These are phyloP conservation scores for Mycena pura DNA, from an alignment of 768 basidiomycete species.

Conservation along the genomic window DNA sequence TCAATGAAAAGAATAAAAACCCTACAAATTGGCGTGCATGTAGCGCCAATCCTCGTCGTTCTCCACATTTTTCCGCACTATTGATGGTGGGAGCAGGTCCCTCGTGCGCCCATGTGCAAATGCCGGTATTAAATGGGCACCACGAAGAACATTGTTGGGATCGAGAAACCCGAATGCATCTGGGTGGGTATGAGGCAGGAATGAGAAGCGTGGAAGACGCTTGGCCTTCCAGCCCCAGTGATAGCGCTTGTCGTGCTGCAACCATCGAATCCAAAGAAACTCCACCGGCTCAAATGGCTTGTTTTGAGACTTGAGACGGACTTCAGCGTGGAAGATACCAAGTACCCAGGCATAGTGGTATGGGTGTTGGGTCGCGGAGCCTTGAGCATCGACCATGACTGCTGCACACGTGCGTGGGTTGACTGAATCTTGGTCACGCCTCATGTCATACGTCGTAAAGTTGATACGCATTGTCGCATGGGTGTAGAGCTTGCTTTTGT, in stretches of 20 bases:
- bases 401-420: background rate
- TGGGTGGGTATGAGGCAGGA: too few species aligned
- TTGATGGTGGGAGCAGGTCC: too few species aligned
- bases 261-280: constrained; percentile 2
- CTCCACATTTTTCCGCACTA: too few species aligned
- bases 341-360: background rate
- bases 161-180: too few species aligned
- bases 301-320: background rate
- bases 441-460: background rate
- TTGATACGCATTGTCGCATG: background rate
- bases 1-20: too few species aligned
- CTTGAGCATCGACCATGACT: background rate
- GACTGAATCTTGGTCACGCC: constrained; percentile 2
- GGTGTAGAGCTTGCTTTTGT: background rate
- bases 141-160: too few species aligned
- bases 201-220: background rate
- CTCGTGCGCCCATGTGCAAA: too few species aligned
- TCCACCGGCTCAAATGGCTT: background rate
- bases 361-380: background rate
- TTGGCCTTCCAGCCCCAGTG: background rate
- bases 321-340: background rate
- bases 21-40: too few species aligned
- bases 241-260: background rate
- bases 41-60: too few species aligned
- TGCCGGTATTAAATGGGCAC: too few species aligned